Percentiles rank a stretch among this genome's conserved stretches.
These are phyloP conservation scores for Tranzscheliella williamsii DNA, from an alignment of 1,284 basidiomycete genomes.

Conservation along the genomic window DNA sequence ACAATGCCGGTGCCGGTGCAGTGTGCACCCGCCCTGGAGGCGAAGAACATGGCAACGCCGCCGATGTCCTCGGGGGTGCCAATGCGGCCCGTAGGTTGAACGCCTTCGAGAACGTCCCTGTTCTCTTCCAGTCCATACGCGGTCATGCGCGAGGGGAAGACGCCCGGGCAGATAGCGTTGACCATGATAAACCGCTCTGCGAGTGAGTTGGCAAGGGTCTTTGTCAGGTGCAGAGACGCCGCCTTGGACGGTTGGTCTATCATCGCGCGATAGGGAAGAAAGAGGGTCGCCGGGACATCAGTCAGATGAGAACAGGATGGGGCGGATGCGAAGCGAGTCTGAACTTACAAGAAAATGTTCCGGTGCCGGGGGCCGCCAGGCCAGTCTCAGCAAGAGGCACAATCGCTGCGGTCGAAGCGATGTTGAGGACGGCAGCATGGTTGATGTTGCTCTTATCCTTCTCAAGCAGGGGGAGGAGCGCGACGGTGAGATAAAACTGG, in stretches of 20 bases:
- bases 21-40: constrained; percentile 73
- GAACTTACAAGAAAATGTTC: constrained; percentile 78
- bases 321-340: not conserved
- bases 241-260: constrained; percentile 69
- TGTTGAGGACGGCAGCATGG: constrained; percentile 70
- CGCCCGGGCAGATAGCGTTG: constrained; percentile 79
- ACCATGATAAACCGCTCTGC: constrained; percentile 66
- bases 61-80: constrained; percentile 75
- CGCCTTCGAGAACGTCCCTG: constrained; percentile 54
- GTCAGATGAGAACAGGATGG: not conserved
- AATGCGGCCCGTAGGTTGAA: constrained; percentile 64
- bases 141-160: constrained; percentile 87
- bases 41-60: constrained; percentile 74
- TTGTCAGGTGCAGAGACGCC: constrained; percentile 77
- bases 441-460: constrained; percentile 63
- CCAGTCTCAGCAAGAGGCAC: constrained; percentile 65
- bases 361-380: constrained; percentile 68
- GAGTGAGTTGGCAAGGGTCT: constrained; percentile 73
- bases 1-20: constrained; percentile 72
- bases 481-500: constrained; percentile 60
- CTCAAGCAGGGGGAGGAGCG: constrained; percentile 52
- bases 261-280: too few species aligned
- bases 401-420: constrained; percentile 75
- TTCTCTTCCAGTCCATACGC: constrained; percentile 70
- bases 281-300: constrained; percentile 1